These are phyloP conservation scores for Parachaetomium inaequale DNA, from an alignment of 495 filamentous ascomycete species.

Conservation along the genomic window DNA sequence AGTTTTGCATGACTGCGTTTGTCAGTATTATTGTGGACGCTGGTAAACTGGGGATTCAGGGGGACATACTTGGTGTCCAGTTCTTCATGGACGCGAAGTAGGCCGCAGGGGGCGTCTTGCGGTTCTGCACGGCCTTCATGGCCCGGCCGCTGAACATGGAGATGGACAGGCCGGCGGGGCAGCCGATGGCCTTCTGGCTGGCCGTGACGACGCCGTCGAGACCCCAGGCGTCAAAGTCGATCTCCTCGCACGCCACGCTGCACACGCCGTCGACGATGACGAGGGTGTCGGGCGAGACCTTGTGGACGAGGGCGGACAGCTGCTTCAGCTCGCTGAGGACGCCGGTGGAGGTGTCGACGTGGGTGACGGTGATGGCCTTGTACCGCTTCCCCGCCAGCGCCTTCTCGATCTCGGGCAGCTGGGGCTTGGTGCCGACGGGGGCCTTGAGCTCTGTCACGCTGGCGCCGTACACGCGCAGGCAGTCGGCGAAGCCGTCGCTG, in stretches of 20 bases:
- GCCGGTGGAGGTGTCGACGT: constrained; percentile 95
- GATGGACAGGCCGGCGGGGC: constrained; percentile 88
- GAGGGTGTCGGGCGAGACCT: constrained; percentile 84
- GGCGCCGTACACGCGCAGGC: constrained; percentile 84
- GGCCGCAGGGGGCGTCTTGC: constrained; percentile 72
- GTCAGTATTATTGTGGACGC: background rate
- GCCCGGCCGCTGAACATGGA: constrained; percentile 87
- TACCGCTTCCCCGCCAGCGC: constrained; percentile 85
- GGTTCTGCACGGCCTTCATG: constrained; percentile 72
- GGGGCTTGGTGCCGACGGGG: constrained; percentile 82
- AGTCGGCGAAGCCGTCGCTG: constrained; percentile 89
- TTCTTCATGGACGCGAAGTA: constrained; percentile 97
- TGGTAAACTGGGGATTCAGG: background rate
- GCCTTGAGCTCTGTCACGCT: constrained; percentile 85
- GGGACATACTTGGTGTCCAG: constrained; percentile 75
- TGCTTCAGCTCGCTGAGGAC: constrained; percentile 86
- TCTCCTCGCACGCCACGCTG: constrained; percentile 93
- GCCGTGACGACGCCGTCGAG: constrained; percentile 92
- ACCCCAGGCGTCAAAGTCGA: constrained; percentile 90
- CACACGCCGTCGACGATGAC: constrained; percentile 94
- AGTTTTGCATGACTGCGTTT: constrained; percentile 84
- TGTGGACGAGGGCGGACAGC: constrained; percentile 74
- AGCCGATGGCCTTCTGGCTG: constrained; percentile 93
- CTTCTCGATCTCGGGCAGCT: constrained; percentile 78
- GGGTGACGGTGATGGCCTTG: constrained; percentile 89